Base-by-base conservation (phyloP, 495 filamentous ascomycete genomes). In the Xylaria telfairii region DNA sequence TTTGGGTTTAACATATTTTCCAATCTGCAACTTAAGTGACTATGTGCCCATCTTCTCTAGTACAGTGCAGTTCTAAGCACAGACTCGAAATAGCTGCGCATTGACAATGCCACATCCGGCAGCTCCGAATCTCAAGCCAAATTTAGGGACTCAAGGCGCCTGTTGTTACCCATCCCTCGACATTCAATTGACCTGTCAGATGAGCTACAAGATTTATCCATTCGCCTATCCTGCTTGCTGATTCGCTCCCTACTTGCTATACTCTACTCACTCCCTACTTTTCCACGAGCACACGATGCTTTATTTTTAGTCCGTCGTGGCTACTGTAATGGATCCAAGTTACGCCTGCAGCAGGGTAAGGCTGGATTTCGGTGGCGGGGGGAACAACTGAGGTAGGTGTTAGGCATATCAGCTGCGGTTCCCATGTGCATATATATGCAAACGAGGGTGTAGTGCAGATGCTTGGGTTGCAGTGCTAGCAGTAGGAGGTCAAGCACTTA, bases 391-490 rank as follows among this genome's bases (percentile, higher is more conserved):
- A 59, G 59, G 46, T n/a, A 21, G 46, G n/a, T 54, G 28, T 41
- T 17, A 54, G 28, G 26, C 26, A 54, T 54, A 49, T 66, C 24
- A 66, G 64, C 64, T 53, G 64, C 46, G 17, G 64, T 66, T 49
- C n/a, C 21, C 26, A 54, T 34, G 32, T 49, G 46, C 64, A 66
- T 54, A 39, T 30, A 41, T 62, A 42, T 42, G 34, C 59, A 62
- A 41, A 17, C 32, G n/a, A 17, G 64, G 47, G 21, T 65, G 64
- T 42, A 53, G 34, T 66, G 64, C 64, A 66, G 28, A 42, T 66
- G 12, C 64, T 66, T 66, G 34, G 64, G 64, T 66, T 66, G 32
- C 64, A 66, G 3, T 10, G 46, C 64, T 54, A 54, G 7, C 46
- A 34, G 34, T 54, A 66, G 64, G 41, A 19, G n/a, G 62, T 49